Evolutionary conservation across 352 stramenopile genomes (phyloP).

Genomic region (Phytopythium sindhum): DNA sequence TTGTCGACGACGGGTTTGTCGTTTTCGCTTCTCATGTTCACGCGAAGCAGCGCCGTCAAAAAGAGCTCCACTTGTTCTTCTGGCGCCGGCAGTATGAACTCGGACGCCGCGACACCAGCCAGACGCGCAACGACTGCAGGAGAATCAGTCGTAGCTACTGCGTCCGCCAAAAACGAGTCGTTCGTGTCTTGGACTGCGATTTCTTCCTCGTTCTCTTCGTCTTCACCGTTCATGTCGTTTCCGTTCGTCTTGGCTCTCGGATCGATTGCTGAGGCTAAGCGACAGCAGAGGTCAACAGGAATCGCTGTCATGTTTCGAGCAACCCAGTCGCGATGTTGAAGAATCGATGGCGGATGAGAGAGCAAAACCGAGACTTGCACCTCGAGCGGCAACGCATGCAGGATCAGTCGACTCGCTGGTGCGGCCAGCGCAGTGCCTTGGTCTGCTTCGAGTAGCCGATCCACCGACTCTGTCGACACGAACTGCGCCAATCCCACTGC

Average conservation of each 20-base stretch:
- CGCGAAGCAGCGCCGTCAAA: conserved; percentile 56
- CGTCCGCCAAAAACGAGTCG: neutral
- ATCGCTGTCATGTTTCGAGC: conserved; percentile 46
- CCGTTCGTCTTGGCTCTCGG: conserved; percentile 17
- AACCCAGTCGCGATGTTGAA: conserved; percentile 76
- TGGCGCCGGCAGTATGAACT: conserved; percentile 28
- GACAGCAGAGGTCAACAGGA: conserved; percentile 24
- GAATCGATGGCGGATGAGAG: conserved; percentile 33
- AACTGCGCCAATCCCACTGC: conserved; percentile 36
- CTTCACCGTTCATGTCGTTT: neutral
- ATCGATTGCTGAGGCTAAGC: conserved; percentile 45
- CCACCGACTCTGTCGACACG: conserved; percentile 32
- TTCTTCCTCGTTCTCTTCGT: neutral
- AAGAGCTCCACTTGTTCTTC: conserved; percentile 79
- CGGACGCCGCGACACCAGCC: conserved; percentile 39
- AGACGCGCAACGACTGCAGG: neutral
- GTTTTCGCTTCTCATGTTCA: conserved; percentile 30
- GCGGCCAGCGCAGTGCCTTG: conserved; percentile 35
- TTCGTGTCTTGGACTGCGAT: neutral
- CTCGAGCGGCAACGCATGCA: conserved; percentile 46
- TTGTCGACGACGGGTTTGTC: neutral
- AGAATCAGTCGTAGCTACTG: neutral
- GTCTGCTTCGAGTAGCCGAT: conserved; percentile 34
- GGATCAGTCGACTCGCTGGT: conserved; percentile 42
- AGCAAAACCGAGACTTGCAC: conserved; percentile 58